phyloP scores from a whole-genome alignment of 2,329 filamentous ascomycete species.

The Geoglossum cookeanum region DNA sequence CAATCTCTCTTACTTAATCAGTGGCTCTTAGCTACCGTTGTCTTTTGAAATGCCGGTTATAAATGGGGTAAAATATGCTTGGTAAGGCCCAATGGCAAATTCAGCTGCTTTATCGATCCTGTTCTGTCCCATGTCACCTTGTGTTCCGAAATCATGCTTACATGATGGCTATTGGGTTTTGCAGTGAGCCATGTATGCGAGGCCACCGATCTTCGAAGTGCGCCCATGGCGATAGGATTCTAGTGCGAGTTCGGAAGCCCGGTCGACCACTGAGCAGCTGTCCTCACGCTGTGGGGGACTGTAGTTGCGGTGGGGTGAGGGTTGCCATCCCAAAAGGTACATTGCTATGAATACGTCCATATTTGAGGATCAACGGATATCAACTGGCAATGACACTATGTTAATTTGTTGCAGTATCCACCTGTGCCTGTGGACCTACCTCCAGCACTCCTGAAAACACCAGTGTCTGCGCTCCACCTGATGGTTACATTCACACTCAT shows the following conservation, averaged over 20 bases:
- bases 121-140: not conserved
- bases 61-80: constrained; percentile 5
- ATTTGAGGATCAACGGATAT: not conserved
- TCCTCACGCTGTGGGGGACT: constrained; percentile 3
- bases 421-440: constrained; percentile 1
- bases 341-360: not conserved
- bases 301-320: constrained; percentile 3
- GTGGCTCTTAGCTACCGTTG: not conserved
- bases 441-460: not conserved
- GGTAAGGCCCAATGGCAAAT: not conserved
- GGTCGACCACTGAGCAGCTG: constrained; percentile 5
- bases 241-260: constrained; percentile 5
- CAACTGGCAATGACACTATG: not conserved
- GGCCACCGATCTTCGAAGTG: constrained; percentile 6
- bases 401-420: constrained; percentile 2
- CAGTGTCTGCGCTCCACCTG: not conserved
- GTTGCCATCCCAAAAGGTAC: constrained; percentile 5
- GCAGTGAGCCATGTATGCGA: constrained; percentile 6
- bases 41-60: constrained; percentile 3
- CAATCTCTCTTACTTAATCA: not conserved
- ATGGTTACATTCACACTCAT: not conserved
- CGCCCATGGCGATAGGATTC: constrained; percentile 3
- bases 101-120: not conserved
- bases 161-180: not conserved
- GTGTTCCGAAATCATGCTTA: not conserved